Evolutionary conservation across 1,139 yeast species (phyloP), one percentile per base, ranked within the genome.

Genomic region (Kluyveromyces marxianus): DNA sequence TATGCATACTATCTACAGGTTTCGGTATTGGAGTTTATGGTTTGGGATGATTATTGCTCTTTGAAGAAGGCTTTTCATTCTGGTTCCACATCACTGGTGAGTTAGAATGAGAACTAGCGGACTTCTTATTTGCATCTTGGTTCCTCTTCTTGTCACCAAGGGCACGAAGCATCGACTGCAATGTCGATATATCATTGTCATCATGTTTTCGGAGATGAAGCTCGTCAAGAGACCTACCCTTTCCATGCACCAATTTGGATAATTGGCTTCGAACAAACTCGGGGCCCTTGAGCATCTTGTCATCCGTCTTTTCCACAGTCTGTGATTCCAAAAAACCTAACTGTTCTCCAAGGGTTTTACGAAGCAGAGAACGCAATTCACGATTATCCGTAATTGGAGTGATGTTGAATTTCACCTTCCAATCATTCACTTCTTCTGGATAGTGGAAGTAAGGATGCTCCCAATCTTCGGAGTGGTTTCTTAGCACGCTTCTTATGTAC

Each of bases 141-240:
- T 24, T 27, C 1, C 26, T 14, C 21, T 14, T 14, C 21, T 14
- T 14, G 21, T 14, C 21, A 2, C 21, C 21, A 14, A 40, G 25
- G 6, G 43, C 43, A 45, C 77, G 59, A 37, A 72, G 52, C 1
- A 59, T 49, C 34, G 56, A 53, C 41, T 69, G 69, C 32, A 63
- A 59, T 4, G 50, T 48, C 10, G 61, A 54, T 0, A 66, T 66
- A 10, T 58, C 57, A 8, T 47, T 48, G 41, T 63, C 68, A n/a
- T 8, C 28, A 26, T 6, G 2, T 54, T 49, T 35, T 57, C 48
- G 25, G 45, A 38, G 29, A 35, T 14, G 31, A 30, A 25, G 7
- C 25, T 35, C 25, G 24, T 35, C 21, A 25, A 28, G n/a, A 25
- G 31, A 27, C 24, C 41, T 26, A 10, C 28, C 29, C 25, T 21